phyloP scores from a whole-genome alignment of 108 stramenopile genomes.

The Hondaea fermentalgiana region DNA sequence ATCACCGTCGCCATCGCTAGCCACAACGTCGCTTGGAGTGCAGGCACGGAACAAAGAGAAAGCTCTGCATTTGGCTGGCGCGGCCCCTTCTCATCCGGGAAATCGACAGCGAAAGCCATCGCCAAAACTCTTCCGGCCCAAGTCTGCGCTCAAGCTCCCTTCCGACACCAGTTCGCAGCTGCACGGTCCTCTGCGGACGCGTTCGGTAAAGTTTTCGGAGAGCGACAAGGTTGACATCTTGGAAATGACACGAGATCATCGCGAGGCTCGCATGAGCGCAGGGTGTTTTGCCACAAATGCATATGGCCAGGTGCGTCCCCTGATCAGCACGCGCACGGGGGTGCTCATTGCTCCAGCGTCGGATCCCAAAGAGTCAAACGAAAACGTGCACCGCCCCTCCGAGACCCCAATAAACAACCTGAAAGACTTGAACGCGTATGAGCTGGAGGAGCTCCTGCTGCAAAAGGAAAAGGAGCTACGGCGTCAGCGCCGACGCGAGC shows the following conservation, averaged over 20 bases:
- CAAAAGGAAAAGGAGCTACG: too few species aligned
- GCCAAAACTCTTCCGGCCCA: not conserved
- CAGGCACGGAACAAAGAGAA: too few species aligned
- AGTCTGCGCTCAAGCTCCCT: not conserved
- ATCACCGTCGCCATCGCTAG: too few species aligned
- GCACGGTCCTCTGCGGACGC: not conserved
- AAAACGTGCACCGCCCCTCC: too few species aligned
- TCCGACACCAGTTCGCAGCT: not conserved
- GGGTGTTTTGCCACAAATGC: not conserved
- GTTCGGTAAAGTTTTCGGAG: not conserved
- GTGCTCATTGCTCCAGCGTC: not conserved
- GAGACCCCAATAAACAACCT: too few species aligned
- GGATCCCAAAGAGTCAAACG: too few species aligned
- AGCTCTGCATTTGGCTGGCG: not conserved
- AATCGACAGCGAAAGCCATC: not conserved
- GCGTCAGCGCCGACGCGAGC: too few species aligned
- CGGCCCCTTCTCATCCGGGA: not conserved
- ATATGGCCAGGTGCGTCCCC: not conserved
- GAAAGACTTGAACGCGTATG: too few species aligned
- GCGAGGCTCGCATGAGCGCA: not conserved
- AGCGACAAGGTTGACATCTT: not conserved
- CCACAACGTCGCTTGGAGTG: too few species aligned
- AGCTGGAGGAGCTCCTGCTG: too few species aligned
- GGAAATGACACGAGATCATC: not conserved
- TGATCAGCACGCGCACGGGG: not conserved